Evolutionary conservation across 495 filamentous ascomycete species (phyloP).

Genomic region (Penicillium alfredii): DNA sequence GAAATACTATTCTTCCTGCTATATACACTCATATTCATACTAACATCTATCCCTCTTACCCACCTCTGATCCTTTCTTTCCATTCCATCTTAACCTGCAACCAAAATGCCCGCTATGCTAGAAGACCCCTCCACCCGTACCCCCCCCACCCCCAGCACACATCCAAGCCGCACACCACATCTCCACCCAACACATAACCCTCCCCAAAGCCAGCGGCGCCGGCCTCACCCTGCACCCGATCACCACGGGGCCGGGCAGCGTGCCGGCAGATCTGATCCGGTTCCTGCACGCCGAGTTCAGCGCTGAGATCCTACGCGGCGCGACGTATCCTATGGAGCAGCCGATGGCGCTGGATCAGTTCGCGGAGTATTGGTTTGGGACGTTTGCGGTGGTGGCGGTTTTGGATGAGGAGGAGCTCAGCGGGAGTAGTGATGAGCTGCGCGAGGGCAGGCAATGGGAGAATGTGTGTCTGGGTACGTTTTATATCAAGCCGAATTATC

Average conservation of each 20-base stretch:
- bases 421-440: slow-evolving; percentile 17
- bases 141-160: slow-evolving; percentile 51
- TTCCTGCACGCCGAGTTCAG: slow-evolving; percentile 80
- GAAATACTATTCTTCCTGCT: neutral
- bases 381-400: slow-evolving; percentile 84
- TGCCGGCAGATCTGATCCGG: slow-evolving; percentile 46
- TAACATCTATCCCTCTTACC: neutral
- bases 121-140: slow-evolving; percentile 62
- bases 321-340: slow-evolving; percentile 89
- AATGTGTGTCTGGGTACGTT: slow-evolving; percentile 85
- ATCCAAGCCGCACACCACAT: slow-evolving; percentile 53
- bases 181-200: slow-evolving; percentile 66
- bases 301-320: slow-evolving; percentile 82
- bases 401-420: slow-evolving; percentile 47
- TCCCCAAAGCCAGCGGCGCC: slow-evolving; percentile 64
- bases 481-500: slow-evolving; percentile 98
- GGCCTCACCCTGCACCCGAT: slow-evolving; percentile 78
- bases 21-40: neutral
- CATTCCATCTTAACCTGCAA: neutral
- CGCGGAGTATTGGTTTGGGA: slow-evolving; percentile 88
- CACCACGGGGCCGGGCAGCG: slow-evolving; percentile 56
- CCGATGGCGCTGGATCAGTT: slow-evolving; percentile 67
- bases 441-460: slow-evolving; percentile 65
- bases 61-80: neutral
- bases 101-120: slow-evolving; percentile 52